Percentiles rank a stretch among this genome's conserved stretches.
phyloP scores from a whole-genome alignment of 805 yeast genomes.

The Danielia oregonensis region DNA sequence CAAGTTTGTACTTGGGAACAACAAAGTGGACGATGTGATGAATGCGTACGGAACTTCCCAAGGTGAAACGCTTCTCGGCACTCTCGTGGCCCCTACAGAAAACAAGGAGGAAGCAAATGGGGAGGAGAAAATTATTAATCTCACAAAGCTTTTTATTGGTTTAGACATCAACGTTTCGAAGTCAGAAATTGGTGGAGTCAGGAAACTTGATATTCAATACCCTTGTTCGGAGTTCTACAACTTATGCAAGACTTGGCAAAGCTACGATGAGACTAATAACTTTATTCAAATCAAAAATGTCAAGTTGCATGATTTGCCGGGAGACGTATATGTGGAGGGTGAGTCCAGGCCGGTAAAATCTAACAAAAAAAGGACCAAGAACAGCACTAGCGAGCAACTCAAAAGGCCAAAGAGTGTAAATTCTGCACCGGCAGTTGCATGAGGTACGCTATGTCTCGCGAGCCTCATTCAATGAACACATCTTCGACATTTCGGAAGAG shows the following conservation, averaged over 20 bases:
- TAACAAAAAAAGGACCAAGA: slow-evolving; percentile 33
- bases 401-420: slow-evolving; percentile 22
- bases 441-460: not conserved
- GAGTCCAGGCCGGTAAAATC: slow-evolving; percentile 70
- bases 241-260: slow-evolving; percentile 69
- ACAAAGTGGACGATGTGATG: slow-evolving; percentile 55
- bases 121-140: slow-evolving; percentile 38
- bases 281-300: slow-evolving; percentile 68
- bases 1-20: slow-evolving; percentile 40
- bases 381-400: slow-evolving; percentile 9
- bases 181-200: slow-evolving; percentile 43
- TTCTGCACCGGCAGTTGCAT: not conserved
- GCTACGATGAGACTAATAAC: slow-evolving; percentile 58
- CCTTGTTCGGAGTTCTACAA: slow-evolving; percentile 89
- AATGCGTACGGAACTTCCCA: slow-evolving; percentile 58
- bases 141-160: slow-evolving; percentile 81
- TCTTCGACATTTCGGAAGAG: slow-evolving; percentile 6
- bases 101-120: slow-evolving; percentile 12
- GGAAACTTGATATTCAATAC: slow-evolving; percentile 76
- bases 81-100: slow-evolving; percentile 1
- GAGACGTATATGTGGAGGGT: slow-evolving; percentile 74
- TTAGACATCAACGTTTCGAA: slow-evolving; percentile 47
- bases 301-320: slow-evolving; percentile 76
- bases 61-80: slow-evolving; percentile 41
- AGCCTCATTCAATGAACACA: slow-evolving; percentile 3